A percentile compares a stretch with the other conserved stretches of the same genome.
Conservation (phyloP, 257 asterid species). For the Thymus mandschuricus region DNA sequence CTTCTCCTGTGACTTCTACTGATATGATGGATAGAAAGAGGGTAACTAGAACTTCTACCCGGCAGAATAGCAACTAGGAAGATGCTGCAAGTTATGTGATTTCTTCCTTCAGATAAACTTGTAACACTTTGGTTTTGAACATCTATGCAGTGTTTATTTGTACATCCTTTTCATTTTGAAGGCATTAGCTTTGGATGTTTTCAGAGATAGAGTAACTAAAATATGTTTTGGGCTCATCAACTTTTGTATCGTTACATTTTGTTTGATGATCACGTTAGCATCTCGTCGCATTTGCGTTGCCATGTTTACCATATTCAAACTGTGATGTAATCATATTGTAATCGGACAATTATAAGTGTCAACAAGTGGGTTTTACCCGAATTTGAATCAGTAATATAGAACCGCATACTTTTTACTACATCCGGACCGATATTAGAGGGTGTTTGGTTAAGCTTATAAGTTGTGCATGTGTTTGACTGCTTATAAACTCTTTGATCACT, state of each 20-base stretch:
- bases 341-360: too few species aligned
- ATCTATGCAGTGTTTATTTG: too few species aligned
- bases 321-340: not conserved
- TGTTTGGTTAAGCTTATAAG: too few species aligned
- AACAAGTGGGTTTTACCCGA: too few species aligned
- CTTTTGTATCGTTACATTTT: not conserved
- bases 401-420: too few species aligned
- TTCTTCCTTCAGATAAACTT: not conserved
- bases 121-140: not conserved
- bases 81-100: constrained; percentile 13
- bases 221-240: not conserved
- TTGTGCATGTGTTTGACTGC: too few species aligned
- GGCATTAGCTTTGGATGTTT: not conserved
- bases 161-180: not conserved
- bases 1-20: not conserved
- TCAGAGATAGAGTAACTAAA: not conserved
- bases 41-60: constrained; percentile 56
- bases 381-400: too few species aligned
- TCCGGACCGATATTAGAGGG: too few species aligned
- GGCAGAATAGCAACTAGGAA: constrained; percentile 40
- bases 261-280: not conserved
- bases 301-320: not conserved
- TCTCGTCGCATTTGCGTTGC: not conserved
- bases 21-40: constrained; percentile 32
- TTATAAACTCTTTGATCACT: too few species aligned